phyloP scores from a whole-genome alignment of 108 stramenopile species.

The Nitzschia sp. region DNA sequence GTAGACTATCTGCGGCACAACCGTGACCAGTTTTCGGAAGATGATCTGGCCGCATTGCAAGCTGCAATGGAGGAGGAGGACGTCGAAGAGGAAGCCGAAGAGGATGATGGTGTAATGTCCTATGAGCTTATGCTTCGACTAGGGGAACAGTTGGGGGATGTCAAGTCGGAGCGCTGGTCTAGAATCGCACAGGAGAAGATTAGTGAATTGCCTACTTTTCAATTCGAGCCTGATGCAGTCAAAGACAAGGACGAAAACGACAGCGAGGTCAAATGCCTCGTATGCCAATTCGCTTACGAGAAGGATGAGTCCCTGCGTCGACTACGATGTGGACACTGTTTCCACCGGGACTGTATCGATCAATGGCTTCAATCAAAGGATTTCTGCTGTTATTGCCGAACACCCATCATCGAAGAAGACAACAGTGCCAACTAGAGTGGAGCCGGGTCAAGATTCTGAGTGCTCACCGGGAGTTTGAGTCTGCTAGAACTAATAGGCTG shows the following conservation, averaged over 20 bases:
- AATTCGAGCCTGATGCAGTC: slow-evolving; percentile 38
- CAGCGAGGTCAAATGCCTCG: slow-evolving; percentile 79
- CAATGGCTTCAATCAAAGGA: slow-evolving; percentile 85
- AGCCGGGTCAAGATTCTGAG: no score
- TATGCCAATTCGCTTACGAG: slow-evolving; percentile 89
- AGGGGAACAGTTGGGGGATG: slow-evolving; percentile 83
- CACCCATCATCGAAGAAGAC: slow-evolving; percentile 46
- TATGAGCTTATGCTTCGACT: slow-evolving; percentile 77
- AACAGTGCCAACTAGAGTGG: neutral
- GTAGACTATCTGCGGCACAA: slow-evolving; percentile 63
- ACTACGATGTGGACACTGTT: slow-evolving; percentile 86
- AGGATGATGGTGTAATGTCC: slow-evolving; percentile 41
- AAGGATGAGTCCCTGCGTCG: slow-evolving; percentile 63
- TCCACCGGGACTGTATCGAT: slow-evolving; percentile 90
- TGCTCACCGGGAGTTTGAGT: neutral
- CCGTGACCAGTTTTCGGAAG: slow-evolving; percentile 67
- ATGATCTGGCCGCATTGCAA: slow-evolving; percentile 80
- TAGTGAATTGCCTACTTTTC: slow-evolving; percentile 46
- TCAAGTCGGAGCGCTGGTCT: slow-evolving; percentile 86
- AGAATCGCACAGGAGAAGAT: slow-evolving; percentile 59
- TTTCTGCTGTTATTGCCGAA: slow-evolving; percentile 91
- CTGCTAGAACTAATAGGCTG: neutral
- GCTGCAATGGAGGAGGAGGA: slow-evolving; percentile 81
- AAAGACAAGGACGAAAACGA: slow-evolving; percentile 62
- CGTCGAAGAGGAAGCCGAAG: slow-evolving; percentile 17